phyloP scores from a whole-genome alignment of 2,329 filamentous ascomycete genomes.

The Verticillium nonalfalfae region DNA sequence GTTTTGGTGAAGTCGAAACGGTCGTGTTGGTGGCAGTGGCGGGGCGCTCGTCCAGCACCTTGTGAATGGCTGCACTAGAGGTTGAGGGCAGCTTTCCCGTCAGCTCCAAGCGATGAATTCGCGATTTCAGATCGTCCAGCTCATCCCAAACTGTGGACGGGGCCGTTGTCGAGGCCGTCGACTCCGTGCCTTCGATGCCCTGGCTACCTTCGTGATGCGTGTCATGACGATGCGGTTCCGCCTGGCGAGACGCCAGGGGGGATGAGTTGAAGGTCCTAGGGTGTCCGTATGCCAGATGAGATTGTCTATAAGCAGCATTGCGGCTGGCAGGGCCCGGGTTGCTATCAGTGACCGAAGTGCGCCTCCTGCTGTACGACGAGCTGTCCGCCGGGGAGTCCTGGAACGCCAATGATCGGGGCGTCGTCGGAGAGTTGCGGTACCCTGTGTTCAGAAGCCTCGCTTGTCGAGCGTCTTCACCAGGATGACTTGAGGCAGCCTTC shows the following conservation, averaged over 20 bases:
- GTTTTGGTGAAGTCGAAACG: constrained; percentile 82
- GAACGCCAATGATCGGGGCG: constrained; percentile 39
- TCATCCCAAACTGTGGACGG: constrained; percentile 98
- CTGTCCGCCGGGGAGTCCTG: constrained; percentile 30
- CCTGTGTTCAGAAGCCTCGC: constrained; percentile 21
- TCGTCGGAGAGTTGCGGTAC: constrained; percentile 37
- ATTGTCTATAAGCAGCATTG: constrained; percentile 34
- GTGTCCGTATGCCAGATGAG: constrained; percentile 28
- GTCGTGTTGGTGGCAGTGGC: constrained; percentile 89
- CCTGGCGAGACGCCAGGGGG: constrained; percentile 44
- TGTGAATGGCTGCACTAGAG: constrained; percentile 72
- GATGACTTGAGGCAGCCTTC: constrained; percentile 30
- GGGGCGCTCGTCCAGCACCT: constrained; percentile 72
- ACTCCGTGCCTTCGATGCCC: constrained; percentile 67
- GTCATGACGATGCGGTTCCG: constrained; percentile 29
- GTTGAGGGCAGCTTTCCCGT: constrained; percentile 82
- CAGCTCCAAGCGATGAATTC: constrained; percentile 83
- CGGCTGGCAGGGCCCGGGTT: constrained; percentile 32
- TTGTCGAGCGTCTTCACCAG: constrained; percentile 28
- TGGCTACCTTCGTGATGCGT: constrained; percentile 27
- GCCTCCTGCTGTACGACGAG: constrained; percentile 20
- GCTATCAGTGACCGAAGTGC: constrained; percentile 43
- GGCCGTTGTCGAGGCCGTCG: constrained; percentile 79
- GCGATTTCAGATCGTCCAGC: constrained; percentile 87
- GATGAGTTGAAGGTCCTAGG: constrained; percentile 51